These are phyloP conservation scores for Solanum sitiens DNA, from an alignment of 257 asterid genomes.

Conservation along the genomic window DNA sequence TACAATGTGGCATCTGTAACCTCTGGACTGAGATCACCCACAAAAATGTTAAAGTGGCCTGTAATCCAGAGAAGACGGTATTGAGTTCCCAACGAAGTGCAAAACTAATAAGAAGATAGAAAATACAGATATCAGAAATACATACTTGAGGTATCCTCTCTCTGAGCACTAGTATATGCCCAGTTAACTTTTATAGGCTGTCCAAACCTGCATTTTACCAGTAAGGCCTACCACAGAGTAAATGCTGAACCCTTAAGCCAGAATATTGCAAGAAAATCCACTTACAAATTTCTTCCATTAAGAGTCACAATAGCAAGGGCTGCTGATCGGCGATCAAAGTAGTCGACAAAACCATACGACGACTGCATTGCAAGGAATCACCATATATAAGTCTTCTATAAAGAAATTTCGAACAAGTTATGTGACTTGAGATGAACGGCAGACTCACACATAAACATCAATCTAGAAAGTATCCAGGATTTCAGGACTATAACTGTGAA, in stretches of 20 bases:
- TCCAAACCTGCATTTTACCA: constrained; percentile 49
- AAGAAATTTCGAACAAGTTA: background rate
- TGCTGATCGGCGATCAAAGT: constrained; percentile 73
- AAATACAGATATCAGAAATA: background rate
- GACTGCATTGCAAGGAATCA: constrained; percentile 39
- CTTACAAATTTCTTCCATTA: constrained; percentile 78
- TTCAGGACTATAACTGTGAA: background rate
- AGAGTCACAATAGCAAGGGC: constrained; percentile 60
- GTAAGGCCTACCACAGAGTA: background rate
- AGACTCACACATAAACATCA: background rate
- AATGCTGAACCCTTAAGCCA: background rate
- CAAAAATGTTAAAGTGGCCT: constrained; percentile 80
- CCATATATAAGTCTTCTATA: background rate
- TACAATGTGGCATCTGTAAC: constrained; percentile 72
- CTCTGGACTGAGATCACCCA: constrained; percentile 91
- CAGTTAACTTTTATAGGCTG: constrained; percentile 86
- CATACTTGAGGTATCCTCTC: constrained; percentile 80
- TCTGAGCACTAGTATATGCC: constrained; percentile 81
- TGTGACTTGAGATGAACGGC: background rate
- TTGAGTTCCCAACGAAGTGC: background rate
- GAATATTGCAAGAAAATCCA: background rate
- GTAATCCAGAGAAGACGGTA: constrained; percentile 4
- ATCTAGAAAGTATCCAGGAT: background rate
- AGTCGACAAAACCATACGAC: constrained; percentile 84
- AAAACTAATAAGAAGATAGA: background rate